Evolutionary conservation across 1,284 basidiomycete genomes (phyloP), one percentile per base, ranked within the genome.

Genomic region (Peniophora sp.): DNA sequence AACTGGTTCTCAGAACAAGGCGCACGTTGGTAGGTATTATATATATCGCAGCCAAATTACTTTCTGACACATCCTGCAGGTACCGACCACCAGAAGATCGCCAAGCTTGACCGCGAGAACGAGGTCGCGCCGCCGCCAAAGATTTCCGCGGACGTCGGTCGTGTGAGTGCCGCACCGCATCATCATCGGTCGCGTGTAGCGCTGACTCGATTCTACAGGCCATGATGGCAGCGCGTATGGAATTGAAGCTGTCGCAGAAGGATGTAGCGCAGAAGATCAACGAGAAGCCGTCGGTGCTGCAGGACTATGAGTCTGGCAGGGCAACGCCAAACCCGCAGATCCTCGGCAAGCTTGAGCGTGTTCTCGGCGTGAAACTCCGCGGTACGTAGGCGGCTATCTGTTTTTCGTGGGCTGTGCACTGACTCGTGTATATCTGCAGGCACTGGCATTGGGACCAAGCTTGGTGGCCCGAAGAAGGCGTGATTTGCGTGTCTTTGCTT

Each of bases 81-180:
- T 44, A 89, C 91, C 56, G 93, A 97, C 72, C 92, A 97, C 72
- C 91, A 93, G 67, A 82, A 82, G 55, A 94, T 96, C 65, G 93
- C 90, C 35, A 95, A 95, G 66, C 84, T 97, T 45, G 94, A 95
- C 70, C 83, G 90, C 52, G 92, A 97, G 61, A 97, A 98, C 70
- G 96, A 97, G 63, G 95, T 97, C 20, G 91, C 94, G 9, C 94
- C 97, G 8, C 97, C 96, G 44, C 65, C 88, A 56, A 97, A 95
- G 69, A 76, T 99, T 58, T 73, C 78, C 2, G 75, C 85, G 27
- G 77, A 76, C 36, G 90, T 95, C 52, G 93, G 92, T 59, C 89
- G 89, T 69, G 89, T 89, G 58, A 49, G 79, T 68, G 36, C 53
- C 38, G 27, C 27, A 32, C 27, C 27, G 27, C 27, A 32, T 32